Base-by-base conservation (phyloP, 2,329 filamentous ascomycete genomes). In the Colletotrichum falcatum region DNA sequence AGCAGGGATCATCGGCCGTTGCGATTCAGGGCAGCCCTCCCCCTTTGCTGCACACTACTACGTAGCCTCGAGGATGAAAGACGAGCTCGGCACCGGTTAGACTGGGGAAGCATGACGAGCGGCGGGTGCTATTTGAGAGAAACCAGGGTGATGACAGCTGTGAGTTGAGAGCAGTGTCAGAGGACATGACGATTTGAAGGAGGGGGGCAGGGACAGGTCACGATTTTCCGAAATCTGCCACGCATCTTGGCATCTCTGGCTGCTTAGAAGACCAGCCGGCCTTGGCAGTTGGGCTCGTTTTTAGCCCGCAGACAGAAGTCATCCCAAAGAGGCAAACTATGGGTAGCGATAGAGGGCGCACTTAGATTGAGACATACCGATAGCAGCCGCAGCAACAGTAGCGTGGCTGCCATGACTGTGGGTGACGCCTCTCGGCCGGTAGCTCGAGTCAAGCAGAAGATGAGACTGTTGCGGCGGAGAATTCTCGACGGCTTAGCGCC, bases 1-100 rank as follows among this genome's bases (percentile, higher is more conserved):
- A 66, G 67, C 58, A 42, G 56, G 58, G 70, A 70, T 70, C 56
- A 51, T 59, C 66, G 62, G 49, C 61, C 61, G 61, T 72, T 71
- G 66, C 70, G 70, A 72, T 59, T 62, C 66, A 62, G 51, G 61
- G 56, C 30, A 70, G 44, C 56, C n/a, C 67, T n/a, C n/a, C 39
- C 63, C 37, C 49, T 49, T 30, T n/a, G 44, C 14, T 9, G 14
- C 20, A 46, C 51, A 53, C 58, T 5, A n/a, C n/a, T 42, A 42
- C 5, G 39, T 70, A 63, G 44, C 35, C 59, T 68, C 51, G 51
- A 61, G 67, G 44, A 70, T 51, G 49, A 66, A 58, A 61, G 58
- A 67, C 51, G 64, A 61, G 55, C 67, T n/a, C 56, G 63, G 35
- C 28, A 51, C 54, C 23, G 30, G 49, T 48, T 67, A 39, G 56